Conservation (phyloP, 371 early-diverging fungal species). For the Coemansia sp. region DNA sequence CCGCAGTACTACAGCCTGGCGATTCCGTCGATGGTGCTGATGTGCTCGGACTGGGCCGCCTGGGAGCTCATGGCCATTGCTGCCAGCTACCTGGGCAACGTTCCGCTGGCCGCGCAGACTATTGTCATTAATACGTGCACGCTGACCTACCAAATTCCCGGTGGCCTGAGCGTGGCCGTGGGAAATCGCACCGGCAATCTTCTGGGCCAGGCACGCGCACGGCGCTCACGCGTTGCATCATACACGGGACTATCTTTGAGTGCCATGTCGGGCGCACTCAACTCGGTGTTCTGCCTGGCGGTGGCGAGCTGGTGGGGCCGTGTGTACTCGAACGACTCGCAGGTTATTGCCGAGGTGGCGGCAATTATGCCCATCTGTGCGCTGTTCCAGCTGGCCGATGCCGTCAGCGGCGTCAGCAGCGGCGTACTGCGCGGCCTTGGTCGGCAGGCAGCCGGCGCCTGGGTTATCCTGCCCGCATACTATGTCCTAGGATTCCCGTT, state of each 20-base stretch:
- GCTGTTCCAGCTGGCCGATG: conserved; percentile 72
- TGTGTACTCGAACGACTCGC: conserved; percentile 67
- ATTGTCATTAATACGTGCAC: conserved; percentile 68
- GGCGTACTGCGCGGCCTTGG: conserved; percentile 75
- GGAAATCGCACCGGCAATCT: conserved; percentile 79
- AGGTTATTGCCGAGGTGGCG: conserved; percentile 68
- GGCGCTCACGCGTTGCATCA: conserved; percentile 54
- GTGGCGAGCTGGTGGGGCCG: conserved; percentile 53
- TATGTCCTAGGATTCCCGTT: conserved; percentile 64
- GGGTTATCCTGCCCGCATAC: conserved; percentile 58
- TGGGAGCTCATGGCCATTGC: conserved; percentile 72
- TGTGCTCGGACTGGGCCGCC: conserved; percentile 70
- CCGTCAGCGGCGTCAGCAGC: conserved; percentile 61
- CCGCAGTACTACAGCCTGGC: conserved; percentile 69
- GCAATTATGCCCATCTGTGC: conserved; percentile 72
- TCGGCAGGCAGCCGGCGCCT: conserved; percentile 65
- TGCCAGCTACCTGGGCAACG: conserved; percentile 73
- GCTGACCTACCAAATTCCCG: conserved; percentile 66
- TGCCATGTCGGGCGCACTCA: conserved; percentile 33
- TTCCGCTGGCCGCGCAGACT: conserved; percentile 80
- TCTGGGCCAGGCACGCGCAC: conserved; percentile 56
- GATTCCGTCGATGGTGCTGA: conserved; percentile 66
- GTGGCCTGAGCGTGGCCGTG: conserved; percentile 60
- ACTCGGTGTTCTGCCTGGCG: conserved; percentile 22
- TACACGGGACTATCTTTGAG: conserved; percentile 21